Evolutionary conservation across 192 early-diverging fungal species (phyloP), one percentile per base, ranked within the genome.

Genomic region (Linnemannia schmuckeri): DNA sequence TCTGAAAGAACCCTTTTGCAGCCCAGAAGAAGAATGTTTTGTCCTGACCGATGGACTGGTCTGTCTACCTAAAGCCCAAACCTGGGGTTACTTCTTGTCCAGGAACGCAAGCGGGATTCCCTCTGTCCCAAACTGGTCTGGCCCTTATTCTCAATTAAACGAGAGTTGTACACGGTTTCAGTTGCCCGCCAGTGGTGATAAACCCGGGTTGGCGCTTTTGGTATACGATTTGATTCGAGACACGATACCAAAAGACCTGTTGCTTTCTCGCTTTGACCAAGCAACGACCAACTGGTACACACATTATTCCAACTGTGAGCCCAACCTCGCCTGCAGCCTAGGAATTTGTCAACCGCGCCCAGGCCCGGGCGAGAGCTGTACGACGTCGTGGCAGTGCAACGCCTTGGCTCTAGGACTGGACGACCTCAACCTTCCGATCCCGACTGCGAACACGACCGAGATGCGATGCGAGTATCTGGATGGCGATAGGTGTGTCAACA

Each of bases 341-440:
- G 76, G 80, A 3, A 78, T 63, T 8, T 87, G 85, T 71, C 63
- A 46, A 18, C 76, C 68, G 20, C 44, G 85, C 30, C 85, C 85
- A 1, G 73, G 22, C 8, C 44, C 78, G 47, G 76, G 76, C 15
- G 76, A 87, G 41, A 63, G 74, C 33, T 87, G 85, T 35, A 81
- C 75, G 33, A 72, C 85, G 5, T 81, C 79, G 5, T 87, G 85
- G 85, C 79, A 87, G 37, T 87, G 85, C 13, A 87, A 87, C 20
- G 63, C 85, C 0, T 76, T 63, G 35, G 85, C 85, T 6, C 38
- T 87, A 27, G 85, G 85, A 10, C 80, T 87, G 44, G 75, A 87
- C 46, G 85, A 81, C 27, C 74, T 78, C 75, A 87, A 87, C 18
- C 40, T 55, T 0, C 85, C 85, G 7, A 87, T 87, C n/a, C 49